Base-by-base conservation (phyloP, 2,329 filamentous ascomycete genomes). In the Annulohypoxylon truncatum region DNA sequence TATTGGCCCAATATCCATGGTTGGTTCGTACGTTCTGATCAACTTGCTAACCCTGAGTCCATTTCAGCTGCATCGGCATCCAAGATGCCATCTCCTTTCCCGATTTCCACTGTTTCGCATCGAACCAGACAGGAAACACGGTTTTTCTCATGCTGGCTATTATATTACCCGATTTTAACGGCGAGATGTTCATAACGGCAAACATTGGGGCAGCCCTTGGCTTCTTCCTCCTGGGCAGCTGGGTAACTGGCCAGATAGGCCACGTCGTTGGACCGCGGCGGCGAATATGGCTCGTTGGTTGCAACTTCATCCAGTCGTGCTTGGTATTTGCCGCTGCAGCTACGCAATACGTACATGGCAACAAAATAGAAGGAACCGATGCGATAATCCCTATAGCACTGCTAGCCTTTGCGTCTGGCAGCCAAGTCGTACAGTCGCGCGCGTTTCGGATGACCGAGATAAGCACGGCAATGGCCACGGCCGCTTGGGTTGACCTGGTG, bases 81-180 rank as follows among this genome's bases (percentile, higher is more conserved):
- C 84, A 85, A 80, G 86, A 89, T 77, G 86, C 86, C 51, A 83
- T 85, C 18, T 83, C 86, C 2, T 89, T 88, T 73, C 85, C 85
- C 20, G 85, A 88, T 72, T 90, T 86, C 75, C 83, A 84, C 76
- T 88, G 85, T 73, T 89, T 90, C 75, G 85, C 85, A 12, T 89
- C 86, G 28, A 90, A 90, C 75, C 87, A 90, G 72, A 90, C 88
- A 0, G 88, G 88, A 63, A 90, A 90, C 77, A 89, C 87, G 1
- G 83, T 90, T 51, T 85, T 90, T 71, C 80, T 89, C 7, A 78
- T 82, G 62, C 72, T 85, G 9, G 86, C 85, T 28, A 79, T 88
- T 60, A 77, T 85, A 33, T 71, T 84, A 28, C 83, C 85, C 7
- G 73, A 82, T 33, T 75, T 84, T 63, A 78, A 83, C 67, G 79